Conservation (phyloP, 1,139 yeast species). For the Diutina scorzettiae region DNA sequence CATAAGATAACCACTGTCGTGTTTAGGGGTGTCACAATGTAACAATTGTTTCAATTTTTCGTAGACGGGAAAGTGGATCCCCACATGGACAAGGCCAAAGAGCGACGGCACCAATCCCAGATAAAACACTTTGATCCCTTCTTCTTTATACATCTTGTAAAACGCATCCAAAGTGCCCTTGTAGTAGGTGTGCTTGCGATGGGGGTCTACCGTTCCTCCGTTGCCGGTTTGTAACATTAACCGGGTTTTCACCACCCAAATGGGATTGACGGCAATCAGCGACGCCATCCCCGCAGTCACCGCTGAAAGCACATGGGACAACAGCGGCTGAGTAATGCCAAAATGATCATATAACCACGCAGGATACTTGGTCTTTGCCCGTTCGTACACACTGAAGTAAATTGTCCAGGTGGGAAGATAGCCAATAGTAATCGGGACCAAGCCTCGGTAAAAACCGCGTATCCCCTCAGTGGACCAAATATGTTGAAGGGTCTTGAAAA, state of each 20-base stretch:
- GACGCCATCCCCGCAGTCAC: slow-evolving; percentile 83
- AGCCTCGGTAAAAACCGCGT: slow-evolving; percentile 77
- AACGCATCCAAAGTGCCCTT: slow-evolving; percentile 79
- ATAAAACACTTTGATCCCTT: slow-evolving; percentile 78
- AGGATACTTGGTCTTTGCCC: slow-evolving; percentile 46
- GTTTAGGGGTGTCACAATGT: slow-evolving; percentile 15
- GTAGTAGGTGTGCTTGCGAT: slow-evolving; percentile 33
- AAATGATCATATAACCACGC: slow-evolving; percentile 19
- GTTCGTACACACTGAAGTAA: slow-evolving; percentile 82
- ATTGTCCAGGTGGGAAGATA: slow-evolving; percentile 98
- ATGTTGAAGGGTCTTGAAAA: slow-evolving; percentile 37
- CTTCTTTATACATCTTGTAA: slow-evolving; percentile 59
- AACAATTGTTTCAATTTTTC: slow-evolving; percentile 59
- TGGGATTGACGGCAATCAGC: slow-evolving; percentile 84
- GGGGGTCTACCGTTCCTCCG: slow-evolving; percentile 16
- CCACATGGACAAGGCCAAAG: slow-evolving; percentile 86
- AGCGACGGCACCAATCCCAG: slow-evolving; percentile 85
- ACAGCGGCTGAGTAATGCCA: slow-evolving; percentile 31
- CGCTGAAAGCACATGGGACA: slow-evolving; percentile 68
- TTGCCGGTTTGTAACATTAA: slow-evolving; percentile 74
- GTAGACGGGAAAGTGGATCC: slow-evolving; percentile 94
- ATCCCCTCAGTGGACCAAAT: slow-evolving; percentile 70
- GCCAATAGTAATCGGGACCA: slow-evolving; percentile 84
- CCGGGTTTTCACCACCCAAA: slow-evolving; percentile 95
- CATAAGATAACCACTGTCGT: slow-evolving; percentile 20